phyloP scores from a whole-genome alignment of 129 eudicot species.

The Escallonia rubra region DNA sequence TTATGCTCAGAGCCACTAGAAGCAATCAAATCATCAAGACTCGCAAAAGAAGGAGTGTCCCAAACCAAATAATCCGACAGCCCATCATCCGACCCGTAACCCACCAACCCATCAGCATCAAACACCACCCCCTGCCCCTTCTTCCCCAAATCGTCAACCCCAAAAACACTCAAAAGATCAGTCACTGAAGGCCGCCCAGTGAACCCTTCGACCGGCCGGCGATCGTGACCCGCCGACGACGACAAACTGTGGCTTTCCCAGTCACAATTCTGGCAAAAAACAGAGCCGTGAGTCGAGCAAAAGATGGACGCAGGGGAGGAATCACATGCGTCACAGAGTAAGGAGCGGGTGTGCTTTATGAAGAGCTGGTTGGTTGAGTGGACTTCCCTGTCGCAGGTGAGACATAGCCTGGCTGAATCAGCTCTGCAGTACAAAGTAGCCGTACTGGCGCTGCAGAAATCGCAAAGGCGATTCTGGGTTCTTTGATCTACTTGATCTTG shows the following conservation, averaged over 20 bases:
- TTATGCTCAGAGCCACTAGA: constrained; percentile 43
- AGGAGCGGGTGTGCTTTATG: constrained; percentile 63
- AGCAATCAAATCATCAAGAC: constrained; percentile 72
- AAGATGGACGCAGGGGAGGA: constrained; percentile 68
- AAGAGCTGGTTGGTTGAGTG: constrained; percentile 78
- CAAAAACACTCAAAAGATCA: constrained; percentile 51
- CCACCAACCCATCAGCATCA: constrained; percentile 22
- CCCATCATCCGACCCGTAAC: constrained; percentile 32
- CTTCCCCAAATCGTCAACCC: constrained; percentile 67
- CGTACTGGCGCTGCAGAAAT: constrained; percentile 54
- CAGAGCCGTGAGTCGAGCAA: constrained; percentile 50
- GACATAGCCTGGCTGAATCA: constrained; percentile 75
- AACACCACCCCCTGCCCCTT: constrained; percentile 18
- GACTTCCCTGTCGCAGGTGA: constrained; percentile 70
- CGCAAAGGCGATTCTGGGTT: constrained; percentile 38
- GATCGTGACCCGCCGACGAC: constrained; percentile 34
- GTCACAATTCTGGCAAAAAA: constrained; percentile 87
- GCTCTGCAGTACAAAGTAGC: constrained; percentile 80
- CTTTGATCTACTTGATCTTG: neutral
- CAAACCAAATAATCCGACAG: constrained; percentile 58
- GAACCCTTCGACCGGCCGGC: constrained; percentile 73
- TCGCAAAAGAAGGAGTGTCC: constrained; percentile 71
- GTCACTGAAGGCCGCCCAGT: constrained; percentile 57
- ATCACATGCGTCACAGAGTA: constrained; percentile 66
- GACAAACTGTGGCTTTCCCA: constrained; percentile 53